Base-by-base conservation (phyloP, 306 rosid species). In the Benincasa hispida region DNA sequence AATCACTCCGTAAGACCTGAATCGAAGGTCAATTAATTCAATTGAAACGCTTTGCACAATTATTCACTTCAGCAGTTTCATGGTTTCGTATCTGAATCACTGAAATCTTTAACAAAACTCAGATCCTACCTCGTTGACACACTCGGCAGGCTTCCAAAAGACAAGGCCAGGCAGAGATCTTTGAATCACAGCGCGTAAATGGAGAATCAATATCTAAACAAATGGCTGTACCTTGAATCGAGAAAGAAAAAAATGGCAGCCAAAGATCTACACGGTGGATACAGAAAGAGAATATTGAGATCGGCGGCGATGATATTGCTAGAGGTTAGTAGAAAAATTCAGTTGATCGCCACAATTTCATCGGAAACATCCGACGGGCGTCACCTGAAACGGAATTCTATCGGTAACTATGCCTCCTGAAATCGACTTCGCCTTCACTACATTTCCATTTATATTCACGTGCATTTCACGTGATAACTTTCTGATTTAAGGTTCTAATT, bases 231-330 rank as follows among this genome's bases (percentile, higher is more conserved):
- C 76, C 76, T 72, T 28, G 76, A 28, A 72, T 50, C 79, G 24
- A 58, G 22, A 56, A 58, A 42, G 35, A 24, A 13, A 54, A 25
- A 41, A 58, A 42, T 76, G 79, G 18, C 27, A 41, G 69, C 42
- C 34, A 35, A 19, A 39, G 79, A 76, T 58, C 72, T 25, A 61
- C 34, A 41, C 53, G 32, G 32, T 18, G 11, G 34, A 12, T 10
- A 37, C 17, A 79, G 60, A 42, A 76, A 83, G 56, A 68, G 74
- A 82, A 19, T 69, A 63, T 45, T 80, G 89, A 81, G 86, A 90
- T 85, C 90, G 76, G 62, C 74, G 87, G 78, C 72, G 85, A 42
- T 10, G 50, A 19, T 35, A 35, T 9, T 72, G 61, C 21, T 55
- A 42, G 47, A 32, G 13, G 75, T 9, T 34, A 63, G 48, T 6